Base-by-base conservation (phyloP, 768 basidiomycete species). In the Pleurotus platypus region DNA sequence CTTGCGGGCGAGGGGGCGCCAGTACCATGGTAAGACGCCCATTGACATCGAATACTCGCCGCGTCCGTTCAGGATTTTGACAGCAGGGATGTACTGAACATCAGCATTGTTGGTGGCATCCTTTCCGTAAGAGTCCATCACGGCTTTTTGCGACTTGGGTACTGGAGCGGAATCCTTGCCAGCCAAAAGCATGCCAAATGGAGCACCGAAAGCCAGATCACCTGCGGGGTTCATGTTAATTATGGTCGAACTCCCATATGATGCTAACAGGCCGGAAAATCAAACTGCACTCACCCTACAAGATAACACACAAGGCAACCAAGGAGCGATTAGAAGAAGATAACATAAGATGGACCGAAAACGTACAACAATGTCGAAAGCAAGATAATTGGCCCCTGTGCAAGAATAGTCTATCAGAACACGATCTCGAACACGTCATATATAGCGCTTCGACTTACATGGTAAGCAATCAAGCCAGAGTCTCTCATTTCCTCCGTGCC, bases 41-140 rank as follows among this genome's bases (percentile, higher is more conserved):
- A 93, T 84, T 0, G 90, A 85, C 59, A 91, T 90, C 3, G 89
- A 89, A 70, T 80, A 94, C 67, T 92, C 92, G 58, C 93, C 93
- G 18, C 93, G 87, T 56, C 87, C 86, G 68, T 95, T 94, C 46
- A 96, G 79, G 61, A 95, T 93, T 64, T 86, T 73, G 45, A 92
- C 86, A 4, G 92, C 94, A 4, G 92, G 90, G 45, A 94, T 84
- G 61, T 85, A 73, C 12, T 77, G 59, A 37, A 84, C 77, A 39
- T 86, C 79, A 26, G 69, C 66, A 3, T 74, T 64, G 16, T 62
- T 61, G 24, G 51, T 40, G 1, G 65, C 66, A 13, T 77, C 71
- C 4, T 73, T 76, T 26, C 87, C 84, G 46, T 83, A 84, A 2
- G 77, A 75, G 6, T 75, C 67, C 76, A 87, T 84, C 2, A 79